A percentile compares a stretch with the other conserved stretches of the same genome.
Evolutionary conservation across 768 basidiomycete species (phyloP).

Genomic region (Podaxis sp.): DNA sequence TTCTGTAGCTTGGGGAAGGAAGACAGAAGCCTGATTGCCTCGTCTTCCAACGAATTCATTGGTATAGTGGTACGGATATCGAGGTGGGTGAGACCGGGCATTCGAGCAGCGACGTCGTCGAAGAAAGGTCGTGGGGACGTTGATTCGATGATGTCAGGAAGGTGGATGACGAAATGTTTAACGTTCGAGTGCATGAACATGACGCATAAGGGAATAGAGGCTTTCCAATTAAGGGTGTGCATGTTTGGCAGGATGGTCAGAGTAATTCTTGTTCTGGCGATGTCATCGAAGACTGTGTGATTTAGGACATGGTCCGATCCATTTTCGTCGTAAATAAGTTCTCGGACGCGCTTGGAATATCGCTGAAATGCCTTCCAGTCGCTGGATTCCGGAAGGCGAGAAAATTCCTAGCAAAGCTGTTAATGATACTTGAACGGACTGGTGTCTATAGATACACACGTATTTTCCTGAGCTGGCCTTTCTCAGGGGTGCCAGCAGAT

Average conservation of each 20-base stretch:
- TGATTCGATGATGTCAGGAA: constrained; percentile 4
- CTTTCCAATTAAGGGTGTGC: constrained; percentile 17
- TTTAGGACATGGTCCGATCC: not conserved
- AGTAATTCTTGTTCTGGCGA: constrained; percentile 15
- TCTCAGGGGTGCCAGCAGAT: constrained; percentile 19
- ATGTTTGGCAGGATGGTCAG: constrained; percentile 16
- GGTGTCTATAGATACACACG: not conserved
- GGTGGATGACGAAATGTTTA: constrained; percentile 11
- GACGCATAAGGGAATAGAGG: constrained; percentile 17
- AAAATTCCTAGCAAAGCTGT: constrained; percentile 14
- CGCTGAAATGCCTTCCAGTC: constrained; percentile 23
- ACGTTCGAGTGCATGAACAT: constrained; percentile 18
- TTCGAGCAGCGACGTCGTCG: constrained; percentile 15
- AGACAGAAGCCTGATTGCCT: constrained; percentile 4
- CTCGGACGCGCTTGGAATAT: constrained; percentile 24
- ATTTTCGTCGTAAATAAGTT: constrained; percentile 21
- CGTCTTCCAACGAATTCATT: not conserved
- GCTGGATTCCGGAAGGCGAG: constrained; percentile 19
- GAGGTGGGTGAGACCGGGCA: constrained; percentile 13
- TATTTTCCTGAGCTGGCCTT: constrained; percentile 9
- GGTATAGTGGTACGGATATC: constrained; percentile 15
- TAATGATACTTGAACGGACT: not conserved
- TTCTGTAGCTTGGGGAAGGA: constrained; percentile 10
- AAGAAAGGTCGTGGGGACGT: constrained; percentile 5
- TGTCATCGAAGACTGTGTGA: constrained; percentile 10